phyloP scores from a whole-genome alignment of 1,284 basidiomycete species.

The Melampsora medusae region DNA sequence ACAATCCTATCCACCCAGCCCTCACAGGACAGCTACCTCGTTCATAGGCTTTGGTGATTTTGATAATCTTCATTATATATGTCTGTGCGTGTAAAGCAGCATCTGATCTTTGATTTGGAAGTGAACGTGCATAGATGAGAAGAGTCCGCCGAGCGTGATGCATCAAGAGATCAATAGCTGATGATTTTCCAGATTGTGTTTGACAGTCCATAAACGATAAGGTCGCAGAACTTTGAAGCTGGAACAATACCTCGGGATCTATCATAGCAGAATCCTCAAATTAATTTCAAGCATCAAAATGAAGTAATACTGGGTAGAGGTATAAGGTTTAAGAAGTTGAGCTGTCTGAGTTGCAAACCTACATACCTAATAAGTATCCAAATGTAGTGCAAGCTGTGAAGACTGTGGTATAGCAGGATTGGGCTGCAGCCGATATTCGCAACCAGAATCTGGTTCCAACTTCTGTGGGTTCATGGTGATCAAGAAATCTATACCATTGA shows the following conservation, averaged over 20 bases:
- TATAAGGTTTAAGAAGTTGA: constrained; percentile 5
- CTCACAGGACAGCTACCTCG: background rate
- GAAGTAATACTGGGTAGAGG: background rate
- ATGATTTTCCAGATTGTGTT: background rate
- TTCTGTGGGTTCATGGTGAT: background rate
- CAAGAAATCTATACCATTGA: constrained; percentile 19
- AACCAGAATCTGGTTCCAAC: background rate
- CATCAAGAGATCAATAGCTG: constrained; percentile 15
- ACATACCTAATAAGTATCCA: constrained; percentile 34
- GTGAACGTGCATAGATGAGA: constrained; percentile 20
- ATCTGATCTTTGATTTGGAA: background rate
- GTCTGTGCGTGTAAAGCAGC: constrained; percentile 20
- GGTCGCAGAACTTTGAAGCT: constrained; percentile 15
- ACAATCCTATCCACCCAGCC: constrained; percentile 32
- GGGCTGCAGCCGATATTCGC: constrained; percentile 21
- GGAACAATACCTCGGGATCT: constrained; percentile 25
- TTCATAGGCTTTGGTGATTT: constrained; percentile 20
- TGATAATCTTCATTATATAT: constrained; percentile 22
- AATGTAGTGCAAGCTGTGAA: constrained; percentile 19
- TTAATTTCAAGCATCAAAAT: background rate
- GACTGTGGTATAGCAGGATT: constrained; percentile 23
- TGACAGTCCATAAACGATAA: constrained; percentile 12
- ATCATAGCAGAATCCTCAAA: constrained; percentile 7
- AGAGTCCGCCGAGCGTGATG: constrained; percentile 30
- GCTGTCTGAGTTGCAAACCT: background rate